Evolutionary conservation across 768 basidiomycete genomes (phyloP).

Genomic region (Leccinum uliginosum): DNA sequence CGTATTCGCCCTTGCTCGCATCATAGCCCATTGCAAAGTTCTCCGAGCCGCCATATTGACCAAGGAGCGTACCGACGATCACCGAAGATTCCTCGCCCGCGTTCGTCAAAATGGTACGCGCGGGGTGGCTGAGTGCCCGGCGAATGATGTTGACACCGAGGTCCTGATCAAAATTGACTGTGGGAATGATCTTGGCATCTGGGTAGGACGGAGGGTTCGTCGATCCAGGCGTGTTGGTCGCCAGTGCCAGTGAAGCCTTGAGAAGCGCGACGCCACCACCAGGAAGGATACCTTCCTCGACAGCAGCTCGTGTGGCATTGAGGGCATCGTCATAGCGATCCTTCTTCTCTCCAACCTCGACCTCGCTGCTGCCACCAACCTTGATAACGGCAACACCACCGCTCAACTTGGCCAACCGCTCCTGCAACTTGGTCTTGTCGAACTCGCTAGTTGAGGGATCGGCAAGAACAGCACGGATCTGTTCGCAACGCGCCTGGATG

Average conservation of each 20-base stretch:
- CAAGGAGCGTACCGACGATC: conserved; percentile 82
- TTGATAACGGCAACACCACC: conserved; percentile 99
- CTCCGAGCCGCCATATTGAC: conserved; percentile 63
- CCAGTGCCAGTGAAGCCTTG: conserved; percentile 72
- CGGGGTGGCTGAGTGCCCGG: conserved; percentile 77
- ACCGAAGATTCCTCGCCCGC: conserved; percentile 94
- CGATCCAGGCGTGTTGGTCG: conserved; percentile 48
- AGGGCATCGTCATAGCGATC: conserved; percentile 96
- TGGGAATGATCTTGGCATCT: conserved; percentile 67
- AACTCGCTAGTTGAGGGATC: conserved; percentile 89
- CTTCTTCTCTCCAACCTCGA: conserved; percentile 99
- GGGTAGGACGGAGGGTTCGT: conserved; percentile 46
- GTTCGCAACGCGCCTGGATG: conserved; percentile 92
- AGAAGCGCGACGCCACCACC: conserved; percentile 94
- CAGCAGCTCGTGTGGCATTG: conserved; percentile 95
- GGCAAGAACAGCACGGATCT: conserved; percentile 78
- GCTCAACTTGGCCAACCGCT: conserved; percentile 91
- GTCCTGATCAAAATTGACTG: conserved; percentile 94
- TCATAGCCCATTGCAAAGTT: conserved; percentile 89
- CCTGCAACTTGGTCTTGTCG: conserved; percentile 92
- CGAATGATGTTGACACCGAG: conserved; percentile 93
- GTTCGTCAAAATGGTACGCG: conserved; percentile 86
- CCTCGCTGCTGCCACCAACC: conserved; percentile 90
- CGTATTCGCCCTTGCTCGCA: conserved; percentile 86
- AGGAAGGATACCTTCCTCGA: conserved; percentile 97